Base-by-base conservation (phyloP, 305 asterid genomes). In the Rubia peregrina region DNA sequence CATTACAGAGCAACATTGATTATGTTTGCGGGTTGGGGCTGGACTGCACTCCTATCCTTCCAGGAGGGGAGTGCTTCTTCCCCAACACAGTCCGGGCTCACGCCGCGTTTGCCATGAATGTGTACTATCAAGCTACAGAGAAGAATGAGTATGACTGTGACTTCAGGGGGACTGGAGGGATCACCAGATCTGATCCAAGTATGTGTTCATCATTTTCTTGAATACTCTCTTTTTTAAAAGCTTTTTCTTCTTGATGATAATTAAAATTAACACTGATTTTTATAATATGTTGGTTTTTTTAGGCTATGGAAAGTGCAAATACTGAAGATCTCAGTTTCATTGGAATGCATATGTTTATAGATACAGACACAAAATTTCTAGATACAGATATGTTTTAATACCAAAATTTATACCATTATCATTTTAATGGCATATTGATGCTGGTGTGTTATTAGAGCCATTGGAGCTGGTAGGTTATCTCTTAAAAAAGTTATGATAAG, bases 71-170 rank as follows among this genome's bases (percentile, higher is more conserved):
- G 8, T 80, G 86, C 71, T 83, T 68, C 74, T 44, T 66, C 71
- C 85, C 90, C 10, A 74, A 79, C 73, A 71, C 80, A 8, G 79
- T 86, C 65, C 71, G 76, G 72, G 84, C 79, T 40, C 88, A 83
- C 68, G 85, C 85, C 5, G 82, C 79, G 7, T 80, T 75, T 61
- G 86, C 88, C 70, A 82, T 80, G 88, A 81, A 85, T 79, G 76
- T 73, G 70, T 82, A 81, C 65, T 80, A 65, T 72, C 81, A 73
- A 53, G 75, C 76, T 2, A 67, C 70, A 13, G 78, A 77, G 70
- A 80, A 70, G 64, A 74, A 79, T 44, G 76, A 51, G 12, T 81
- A 64, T 48, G 83, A 78, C 51, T 85, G 84, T 69, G 83, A 78
- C 60, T 83, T 80, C 60, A 70, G 63, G 67, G 79, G 43, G 71